These are phyloP conservation scores for Leptoxyphium fumago DNA, from an alignment of 2,329 filamentous ascomycete genomes.

Conservation along the genomic window DNA sequence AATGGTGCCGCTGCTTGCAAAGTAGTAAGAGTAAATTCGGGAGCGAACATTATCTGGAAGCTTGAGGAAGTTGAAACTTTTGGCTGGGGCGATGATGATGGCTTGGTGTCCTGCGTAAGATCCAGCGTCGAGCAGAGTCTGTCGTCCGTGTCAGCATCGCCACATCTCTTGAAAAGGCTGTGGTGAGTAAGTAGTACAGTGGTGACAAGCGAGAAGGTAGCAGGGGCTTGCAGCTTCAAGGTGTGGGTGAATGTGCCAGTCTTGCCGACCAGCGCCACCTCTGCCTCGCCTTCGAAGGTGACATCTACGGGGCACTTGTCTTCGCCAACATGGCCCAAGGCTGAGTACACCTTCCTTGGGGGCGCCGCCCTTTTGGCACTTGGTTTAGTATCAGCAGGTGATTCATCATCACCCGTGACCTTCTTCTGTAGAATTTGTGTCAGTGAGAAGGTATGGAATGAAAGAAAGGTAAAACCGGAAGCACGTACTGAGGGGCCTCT, in stretches of 20 bases:
- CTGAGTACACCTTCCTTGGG: slow-evolving; percentile 1
- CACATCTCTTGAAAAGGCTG: neutral
- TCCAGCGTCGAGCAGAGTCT: slow-evolving; percentile 18
- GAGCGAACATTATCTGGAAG: slow-evolving; percentile 15
- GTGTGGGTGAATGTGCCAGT: slow-evolving; percentile 12
- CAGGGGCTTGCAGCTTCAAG: slow-evolving; percentile 17
- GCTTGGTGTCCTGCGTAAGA: slow-evolving; percentile 19
- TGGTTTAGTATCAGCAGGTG: neutral
- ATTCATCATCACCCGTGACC: neutral
- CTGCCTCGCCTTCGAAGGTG: slow-evolving; percentile 9
- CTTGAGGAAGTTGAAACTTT: slow-evolving; percentile 19
- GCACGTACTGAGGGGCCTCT: too few species aligned
- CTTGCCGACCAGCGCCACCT: slow-evolving; percentile 9
- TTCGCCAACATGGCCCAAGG: slow-evolving; percentile 5
- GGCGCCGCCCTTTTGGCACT: neutral
- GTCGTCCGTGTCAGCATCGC: slow-evolving; percentile 1
- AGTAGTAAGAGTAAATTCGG: slow-evolving; percentile 17
- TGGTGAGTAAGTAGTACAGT: slow-evolving; percentile 8
- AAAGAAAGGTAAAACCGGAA: too few species aligned
- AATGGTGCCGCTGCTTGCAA: slow-evolving; percentile 14
- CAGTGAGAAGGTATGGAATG: too few species aligned
- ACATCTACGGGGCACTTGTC: slow-evolving; percentile 13
- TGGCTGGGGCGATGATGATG: slow-evolving; percentile 20
- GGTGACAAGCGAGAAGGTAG: slow-evolving; percentile 18
- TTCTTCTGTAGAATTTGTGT: too few species aligned